A percentile compares a stretch with the other conserved stretches of the same genome.
phyloP scores from a whole-genome alignment of 75 land plant genomes.

The Larix kaempferi region DNA sequence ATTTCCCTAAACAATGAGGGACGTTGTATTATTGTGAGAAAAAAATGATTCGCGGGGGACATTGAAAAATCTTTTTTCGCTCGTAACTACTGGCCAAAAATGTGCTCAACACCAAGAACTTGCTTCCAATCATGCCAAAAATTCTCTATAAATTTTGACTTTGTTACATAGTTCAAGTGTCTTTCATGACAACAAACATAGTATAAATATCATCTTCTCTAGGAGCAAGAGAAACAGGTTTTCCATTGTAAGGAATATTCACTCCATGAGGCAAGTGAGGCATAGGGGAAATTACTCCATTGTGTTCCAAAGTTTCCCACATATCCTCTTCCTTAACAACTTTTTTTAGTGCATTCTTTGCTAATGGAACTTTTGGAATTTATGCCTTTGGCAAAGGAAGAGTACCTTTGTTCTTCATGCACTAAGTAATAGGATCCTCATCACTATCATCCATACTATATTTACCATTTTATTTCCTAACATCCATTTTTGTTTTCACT shows the following conservation, averaged over 20 bases:
- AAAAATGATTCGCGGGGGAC: too few relatives aligned
- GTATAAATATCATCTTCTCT: conserved; percentile 96
- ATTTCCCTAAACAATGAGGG: too few relatives aligned
- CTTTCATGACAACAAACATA: conserved; percentile 95
- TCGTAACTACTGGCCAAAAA: too few relatives aligned
- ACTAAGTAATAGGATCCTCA: too few relatives aligned
- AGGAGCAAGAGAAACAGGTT: conserved; percentile 77
- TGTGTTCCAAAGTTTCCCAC: conserved; percentile 85
- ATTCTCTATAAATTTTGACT: conserved; percentile 60
- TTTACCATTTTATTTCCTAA: conserved; percentile 7
- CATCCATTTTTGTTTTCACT: conserved; percentile 12
- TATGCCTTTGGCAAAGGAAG: conserved; percentile 11
- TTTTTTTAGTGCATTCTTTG: conserved; percentile 38
- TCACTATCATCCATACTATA: conserved; percentile 4
- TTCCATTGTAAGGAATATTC: conserved; percentile 80
- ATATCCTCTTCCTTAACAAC: conserved; percentile 57
- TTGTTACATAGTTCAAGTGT: conserved; percentile 78
- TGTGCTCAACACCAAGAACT: conserved; percentile 28
- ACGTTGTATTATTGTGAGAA: too few relatives aligned
- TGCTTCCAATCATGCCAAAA: conserved; percentile 84
- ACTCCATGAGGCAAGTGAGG: conserved; percentile 78
- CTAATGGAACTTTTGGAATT: conserved; percentile 7
- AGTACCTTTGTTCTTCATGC: background rate
- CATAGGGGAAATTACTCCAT: conserved; percentile 90
- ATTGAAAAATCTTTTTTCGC: too few relatives aligned